Base-by-base conservation (phyloP, 2,329 filamentous ascomycete species). In the Ophiocordyceps australis region DNA sequence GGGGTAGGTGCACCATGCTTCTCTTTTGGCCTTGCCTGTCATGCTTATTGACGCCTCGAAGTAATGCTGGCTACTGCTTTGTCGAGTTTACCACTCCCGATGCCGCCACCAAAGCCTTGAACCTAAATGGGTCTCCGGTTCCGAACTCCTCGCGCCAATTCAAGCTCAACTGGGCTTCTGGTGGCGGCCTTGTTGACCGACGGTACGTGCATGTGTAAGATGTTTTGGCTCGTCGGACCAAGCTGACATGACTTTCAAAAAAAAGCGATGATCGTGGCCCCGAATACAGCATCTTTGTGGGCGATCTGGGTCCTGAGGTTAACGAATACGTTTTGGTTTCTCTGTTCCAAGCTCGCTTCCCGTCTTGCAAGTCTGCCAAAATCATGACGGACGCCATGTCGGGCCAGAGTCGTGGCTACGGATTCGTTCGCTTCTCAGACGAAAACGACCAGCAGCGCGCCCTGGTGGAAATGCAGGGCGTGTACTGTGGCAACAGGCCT, bases 331-430 rank as follows among this genome's bases (percentile, higher is more conserved):
- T 95, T 30, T 65, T 98, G 32, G 86, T 95, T 28, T 92, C 85
- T 15, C 74, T 98, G 26, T 98, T 98, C 69, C 86, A 95, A 59
- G 77, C 74, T 46, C 82, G 86, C 33, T 98, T 92, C 64, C 78
- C 79, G 1, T 92, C 83, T 7, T 95, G 86, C 79, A 95, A 95
- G 64, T 93, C 83, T 20, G 89, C 89, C 45, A 98, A 98, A 68
- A 98, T 98, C 56, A 98, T 98, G 89, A 93, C 86, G 32, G 89
- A 98, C 46, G 86, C 89, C 33, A 89, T 95, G 56, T 92, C 79
- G 35, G 89, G 89, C 41, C 86, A 95, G 69, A 94, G 85, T 35
- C 83, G 89, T 35, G 89, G 89, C 29, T 98, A 98, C 45, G 89
- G 89, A 24, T 98, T 98, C 43, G 89, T 98, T 27, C 82, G 89